Evolutionary conservation across 208 protist genomes (phyloP).

Genomic region (Leishmania turanica): DNA sequence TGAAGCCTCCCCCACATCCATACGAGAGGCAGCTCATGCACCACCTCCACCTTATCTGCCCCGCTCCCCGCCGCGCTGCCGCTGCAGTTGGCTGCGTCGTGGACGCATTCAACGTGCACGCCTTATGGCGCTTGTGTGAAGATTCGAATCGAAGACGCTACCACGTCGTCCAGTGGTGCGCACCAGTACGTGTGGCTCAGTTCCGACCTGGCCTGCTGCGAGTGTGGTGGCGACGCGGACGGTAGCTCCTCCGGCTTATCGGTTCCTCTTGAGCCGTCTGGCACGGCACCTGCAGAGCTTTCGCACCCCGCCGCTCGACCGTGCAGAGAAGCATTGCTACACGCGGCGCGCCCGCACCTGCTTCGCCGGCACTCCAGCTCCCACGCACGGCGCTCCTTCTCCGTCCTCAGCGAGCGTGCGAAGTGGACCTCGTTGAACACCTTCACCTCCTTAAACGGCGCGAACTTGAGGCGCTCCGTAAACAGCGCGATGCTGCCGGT

Average conservation of each 20-base stretch:
- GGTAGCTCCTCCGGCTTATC: background rate
- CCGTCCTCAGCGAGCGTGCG: constrained; percentile 32
- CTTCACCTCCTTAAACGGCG: constrained; percentile 59
- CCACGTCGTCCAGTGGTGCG: constrained; percentile 8
- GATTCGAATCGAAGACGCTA: constrained; percentile 17
- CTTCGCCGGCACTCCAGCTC: constrained; percentile 29
- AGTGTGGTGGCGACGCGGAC: background rate
- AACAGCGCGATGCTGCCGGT: constrained; percentile 77
- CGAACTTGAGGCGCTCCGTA: constrained; percentile 67
- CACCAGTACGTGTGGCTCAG: constrained; percentile 24
- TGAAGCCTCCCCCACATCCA: background rate
- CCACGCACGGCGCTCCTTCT: constrained; percentile 31
- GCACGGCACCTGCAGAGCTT: background rate
- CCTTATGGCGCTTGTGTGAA: constrained; percentile 5
- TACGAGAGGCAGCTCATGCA: background rate
- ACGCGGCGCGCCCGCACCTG: background rate
- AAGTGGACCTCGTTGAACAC: constrained; percentile 89
- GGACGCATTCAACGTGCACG: background rate
- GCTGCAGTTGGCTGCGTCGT: background rate
- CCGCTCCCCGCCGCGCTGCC: background rate
- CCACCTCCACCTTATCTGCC: background rate
- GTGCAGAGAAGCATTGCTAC: constrained; percentile 4
- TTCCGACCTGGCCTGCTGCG: background rate
- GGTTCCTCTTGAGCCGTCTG: background rate
- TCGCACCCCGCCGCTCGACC: background rate